Percentiles rank a stretch among this genome's conserved stretches.
Conservation (phyloP, 306 rosid species). For the Oemleria cerasiformis region DNA sequence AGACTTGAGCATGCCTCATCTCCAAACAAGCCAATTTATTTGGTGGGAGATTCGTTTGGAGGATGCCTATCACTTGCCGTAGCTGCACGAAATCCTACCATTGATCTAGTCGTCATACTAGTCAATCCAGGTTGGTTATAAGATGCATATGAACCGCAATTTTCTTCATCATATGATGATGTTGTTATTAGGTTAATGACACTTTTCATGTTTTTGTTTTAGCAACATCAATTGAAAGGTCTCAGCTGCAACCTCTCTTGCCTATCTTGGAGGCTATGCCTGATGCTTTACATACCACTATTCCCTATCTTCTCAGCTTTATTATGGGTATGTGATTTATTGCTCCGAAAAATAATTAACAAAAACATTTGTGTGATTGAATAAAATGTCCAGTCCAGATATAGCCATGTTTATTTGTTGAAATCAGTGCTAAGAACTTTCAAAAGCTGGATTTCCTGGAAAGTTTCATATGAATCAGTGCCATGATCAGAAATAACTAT, state of each 20-base stretch:
- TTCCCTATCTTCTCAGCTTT: slow-evolving; percentile 80
- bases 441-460: background rate
- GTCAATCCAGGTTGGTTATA: slow-evolving; percentile 38
- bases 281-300: slow-evolving; percentile 45
- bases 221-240: slow-evolving; percentile 87
- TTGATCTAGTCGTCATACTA: slow-evolving; percentile 25
- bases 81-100: slow-evolving; percentile 81
- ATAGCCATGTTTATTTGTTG: background rate
- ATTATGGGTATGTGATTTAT: slow-evolving; percentile 62
- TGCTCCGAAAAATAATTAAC: slow-evolving; percentile 15
- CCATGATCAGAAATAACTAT: background rate
- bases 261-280: slow-evolving; percentile 78
- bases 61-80: slow-evolving; percentile 94
- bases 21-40: slow-evolving; percentile 86
- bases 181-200: no score
- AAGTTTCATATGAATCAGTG: background rate
- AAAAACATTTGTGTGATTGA: background rate
- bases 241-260: slow-evolving; percentile 77
- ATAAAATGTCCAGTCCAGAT: no score
- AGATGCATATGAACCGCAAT: no score
- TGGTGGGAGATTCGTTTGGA: slow-evolving; percentile 95
- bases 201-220: slow-evolving; percentile 23
- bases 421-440: background rate
- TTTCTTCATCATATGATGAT: no score
- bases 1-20: slow-evolving; percentile 58